Evolutionary conservation across 805 yeast species (phyloP).

Genomic region (Isabelozyma gotoi): DNA sequence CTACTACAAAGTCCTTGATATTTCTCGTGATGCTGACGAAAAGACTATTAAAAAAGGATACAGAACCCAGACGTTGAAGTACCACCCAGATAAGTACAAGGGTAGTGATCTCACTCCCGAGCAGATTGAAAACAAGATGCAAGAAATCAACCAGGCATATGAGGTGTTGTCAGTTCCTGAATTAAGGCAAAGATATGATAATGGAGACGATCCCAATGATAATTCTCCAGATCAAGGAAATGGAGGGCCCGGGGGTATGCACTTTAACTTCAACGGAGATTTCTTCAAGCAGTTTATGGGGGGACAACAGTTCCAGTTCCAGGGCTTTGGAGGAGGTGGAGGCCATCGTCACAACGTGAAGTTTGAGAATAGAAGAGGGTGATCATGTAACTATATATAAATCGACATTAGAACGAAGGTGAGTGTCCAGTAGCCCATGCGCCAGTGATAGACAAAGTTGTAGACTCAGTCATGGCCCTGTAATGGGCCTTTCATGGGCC

Average conservation of each 20-base stretch:
- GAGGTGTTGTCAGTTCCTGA: conserved; percentile 75
- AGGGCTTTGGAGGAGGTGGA: conserved; percentile 9
- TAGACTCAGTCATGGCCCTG: too few species aligned
- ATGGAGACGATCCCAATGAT: conserved; percentile 54
- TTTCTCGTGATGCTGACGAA: conserved; percentile 64
- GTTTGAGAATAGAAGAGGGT: conserved; percentile 15
- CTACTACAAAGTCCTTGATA: conserved; percentile 76
- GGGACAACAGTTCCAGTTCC: conserved; percentile 12
- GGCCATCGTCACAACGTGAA: conserved; percentile 10
- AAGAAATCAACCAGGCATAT: conserved; percentile 90
- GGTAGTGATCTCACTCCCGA: conserved; percentile 62
- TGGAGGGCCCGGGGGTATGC: conserved; percentile 9
- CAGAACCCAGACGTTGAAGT: conserved; percentile 71
- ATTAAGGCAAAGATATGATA: conserved; percentile 64
- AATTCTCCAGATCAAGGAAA: conserved; percentile 12
- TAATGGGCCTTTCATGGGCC: too few species aligned
- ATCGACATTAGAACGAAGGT: too few species aligned
- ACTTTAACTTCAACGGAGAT: conserved; percentile 13
- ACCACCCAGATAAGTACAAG: conserved; percentile 90
- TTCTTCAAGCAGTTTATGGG: conserved; percentile 16
- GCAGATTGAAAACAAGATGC: conserved; percentile 80
- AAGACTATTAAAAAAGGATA: conserved; percentile 79
- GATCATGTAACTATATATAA: not conserved
- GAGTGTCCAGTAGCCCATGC: too few species aligned
- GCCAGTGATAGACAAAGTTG: too few species aligned